These are phyloP conservation scores for Pinus albicaulis DNA, from an alignment of 75 land plant species.

Conservation along the genomic window DNA sequence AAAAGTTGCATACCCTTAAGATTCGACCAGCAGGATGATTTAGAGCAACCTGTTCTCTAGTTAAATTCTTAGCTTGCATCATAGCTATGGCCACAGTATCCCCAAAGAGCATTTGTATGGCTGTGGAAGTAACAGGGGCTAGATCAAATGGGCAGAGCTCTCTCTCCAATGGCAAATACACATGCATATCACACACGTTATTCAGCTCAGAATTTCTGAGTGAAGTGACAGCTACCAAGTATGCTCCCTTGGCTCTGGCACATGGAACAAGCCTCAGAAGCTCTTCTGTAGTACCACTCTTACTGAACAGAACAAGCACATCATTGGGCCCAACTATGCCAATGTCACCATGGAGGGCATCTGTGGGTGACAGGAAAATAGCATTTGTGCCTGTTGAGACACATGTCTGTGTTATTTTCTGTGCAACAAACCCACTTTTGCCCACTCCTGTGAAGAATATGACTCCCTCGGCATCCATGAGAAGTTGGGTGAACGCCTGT, in stretches of 20 bases:
- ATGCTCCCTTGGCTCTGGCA: slow-evolving; percentile 80
- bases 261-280: slow-evolving; percentile 76
- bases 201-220: slow-evolving; percentile 32
- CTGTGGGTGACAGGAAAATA: slow-evolving; percentile 79
- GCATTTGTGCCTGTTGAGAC: slow-evolving; percentile 86
- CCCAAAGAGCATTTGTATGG: slow-evolving; percentile 98
- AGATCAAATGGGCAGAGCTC: slow-evolving; percentile 96
- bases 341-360: slow-evolving; percentile 98
- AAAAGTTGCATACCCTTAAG: slow-evolving; percentile 53
- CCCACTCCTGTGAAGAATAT: slow-evolving; percentile 98
- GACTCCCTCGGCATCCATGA: slow-evolving; percentile 58
- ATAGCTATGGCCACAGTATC: slow-evolving; percentile 94
- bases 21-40: slow-evolving; percentile 98
- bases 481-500: slow-evolving; percentile 51
- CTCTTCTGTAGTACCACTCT: slow-evolving; percentile 92
- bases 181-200: slow-evolving; percentile 76
- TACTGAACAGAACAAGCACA: slow-evolving; percentile 77
- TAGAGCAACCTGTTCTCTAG: slow-evolving; percentile 81
- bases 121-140: slow-evolving; percentile 95
- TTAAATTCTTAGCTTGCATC: slow-evolving; percentile 88
- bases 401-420: slow-evolving; percentile 90
- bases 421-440: slow-evolving; percentile 95
- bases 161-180: slow-evolving; percentile 86
- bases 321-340: slow-evolving; percentile 60
- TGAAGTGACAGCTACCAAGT: slow-evolving; percentile 70